A percentile compares a stretch with the other conserved stretches of the same genome.
These are phyloP conservation scores for Gilbertella persicaria DNA, from an alignment of 371 early-diverging fungal genomes.

Conservation along the genomic window DNA sequence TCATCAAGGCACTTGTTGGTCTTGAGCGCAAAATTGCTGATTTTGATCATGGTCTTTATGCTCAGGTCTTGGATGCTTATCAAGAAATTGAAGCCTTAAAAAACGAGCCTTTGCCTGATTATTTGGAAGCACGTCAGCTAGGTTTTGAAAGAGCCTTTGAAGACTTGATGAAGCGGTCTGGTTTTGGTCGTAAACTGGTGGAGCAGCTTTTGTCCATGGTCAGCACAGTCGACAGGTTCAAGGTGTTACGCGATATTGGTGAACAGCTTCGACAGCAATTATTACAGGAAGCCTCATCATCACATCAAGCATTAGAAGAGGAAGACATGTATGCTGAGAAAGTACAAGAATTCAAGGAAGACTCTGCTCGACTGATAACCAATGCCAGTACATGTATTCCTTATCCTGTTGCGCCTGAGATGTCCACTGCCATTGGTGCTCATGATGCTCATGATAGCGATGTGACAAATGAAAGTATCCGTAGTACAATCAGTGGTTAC, in stretches of 20 bases:
- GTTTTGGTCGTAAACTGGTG: slow-evolving; percentile 44
- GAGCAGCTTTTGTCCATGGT: slow-evolving; percentile 46
- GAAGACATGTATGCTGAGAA: slow-evolving; percentile 28
- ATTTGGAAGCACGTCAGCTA: slow-evolving; percentile 45
- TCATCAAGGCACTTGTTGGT: slow-evolving; percentile 33
- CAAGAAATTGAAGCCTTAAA: slow-evolving; percentile 48
- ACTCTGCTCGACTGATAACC: slow-evolving; percentile 40
- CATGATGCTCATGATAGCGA: slow-evolving; percentile 32
- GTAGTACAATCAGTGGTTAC: slow-evolving; percentile 34
- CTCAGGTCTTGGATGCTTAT: slow-evolving; percentile 41
- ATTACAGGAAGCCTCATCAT: slow-evolving; percentile 14
- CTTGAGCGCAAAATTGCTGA: slow-evolving; percentile 43
- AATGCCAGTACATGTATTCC: slow-evolving; percentile 35
- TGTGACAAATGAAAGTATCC: slow-evolving; percentile 40
- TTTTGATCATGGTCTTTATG: slow-evolving; percentile 41
- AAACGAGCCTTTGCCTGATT: slow-evolving; percentile 32
- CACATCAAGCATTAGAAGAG: slow-evolving; percentile 2
- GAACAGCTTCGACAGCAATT: slow-evolving; percentile 34
- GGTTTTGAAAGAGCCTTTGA: slow-evolving; percentile 49
- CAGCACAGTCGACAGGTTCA: slow-evolving; percentile 35
- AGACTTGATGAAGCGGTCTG: slow-evolving; percentile 45
- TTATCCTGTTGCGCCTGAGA: slow-evolving; percentile 39
- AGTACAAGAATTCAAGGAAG: slow-evolving; percentile 37
- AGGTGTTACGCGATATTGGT: slow-evolving; percentile 34
- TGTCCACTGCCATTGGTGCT: slow-evolving; percentile 42